Evolutionary conservation across 305 asterid genomes (phyloP), one percentile per base, ranked within the genome.

Genomic region (Ilex paraguariensis): DNA sequence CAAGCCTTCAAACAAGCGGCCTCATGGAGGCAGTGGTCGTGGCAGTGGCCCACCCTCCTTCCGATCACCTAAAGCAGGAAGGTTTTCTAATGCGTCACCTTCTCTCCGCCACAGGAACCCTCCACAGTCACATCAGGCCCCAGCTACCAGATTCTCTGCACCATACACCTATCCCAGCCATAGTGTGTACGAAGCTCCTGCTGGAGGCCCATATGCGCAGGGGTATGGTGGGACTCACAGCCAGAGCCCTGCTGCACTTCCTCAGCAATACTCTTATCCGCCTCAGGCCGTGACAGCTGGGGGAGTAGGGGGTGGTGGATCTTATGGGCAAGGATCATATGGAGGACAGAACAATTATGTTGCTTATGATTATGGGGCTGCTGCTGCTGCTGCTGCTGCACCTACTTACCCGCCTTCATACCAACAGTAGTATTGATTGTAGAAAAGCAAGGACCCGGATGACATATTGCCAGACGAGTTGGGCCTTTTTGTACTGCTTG

Each of bases 1-100:
- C 63, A 70, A 65, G 60, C 75, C 57, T 60, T 13, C 62, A 54
- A 61, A 61, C 46, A 67, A 61, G 61, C 67, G 72, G 11, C 59
- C 36, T 16, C 65, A 65, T 8, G 48, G 70, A 42, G 9, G 50
- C 8, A 15, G 66, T 16, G 50, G 63, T 55, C 54, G 45, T 10
- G 15, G 56, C 21, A 60, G 61, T 11, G 61, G 56, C 13, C 53
- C 53, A 0, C 51, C 63, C 56, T 63, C 70, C 46, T 70, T 56
- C 59, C 62, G 66, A 1, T 67, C 60, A 45, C 66, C 32, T 54
- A 70, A 70, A 60, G 59, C 64, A 45, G 71, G 63, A 50, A 64
- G 75, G 51, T 55, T 66, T 13, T 60, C 66, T 31, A 64, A 48
- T n/a, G 45, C 59, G 3, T 45, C 71, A 21, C 54, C 59, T 54